A percentile compares a stretch with the other conserved stretches of the same genome.
phyloP scores from a whole-genome alignment of 139 green algal genomes.

The Deuterostichococcus epilithicus region DNA sequence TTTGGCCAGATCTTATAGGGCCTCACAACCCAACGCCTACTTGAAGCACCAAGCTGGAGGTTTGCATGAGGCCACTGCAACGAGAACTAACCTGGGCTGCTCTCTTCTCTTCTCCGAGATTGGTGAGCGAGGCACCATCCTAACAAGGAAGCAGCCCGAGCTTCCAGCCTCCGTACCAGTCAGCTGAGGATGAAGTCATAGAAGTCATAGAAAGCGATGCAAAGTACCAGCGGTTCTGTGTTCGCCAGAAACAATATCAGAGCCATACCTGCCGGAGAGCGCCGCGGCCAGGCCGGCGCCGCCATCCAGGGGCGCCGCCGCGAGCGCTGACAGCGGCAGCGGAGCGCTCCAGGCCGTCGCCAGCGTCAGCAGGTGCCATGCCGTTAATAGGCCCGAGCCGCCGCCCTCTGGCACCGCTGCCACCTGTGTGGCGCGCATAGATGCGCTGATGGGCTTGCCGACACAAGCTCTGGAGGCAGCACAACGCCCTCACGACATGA shows the following conservation, averaged over 20 bases:
- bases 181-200: neutral
- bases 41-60: no score
- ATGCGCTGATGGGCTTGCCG: no score
- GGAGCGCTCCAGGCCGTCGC: conserved; percentile 39
- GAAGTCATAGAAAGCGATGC: no score
- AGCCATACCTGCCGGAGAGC: neutral
- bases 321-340: conserved; percentile 18
- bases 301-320: conserved; percentile 23
- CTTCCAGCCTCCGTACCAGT: no score
- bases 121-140: no score
- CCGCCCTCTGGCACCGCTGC: neutral
- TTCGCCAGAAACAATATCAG: neutral
- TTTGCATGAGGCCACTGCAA: no score
- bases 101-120: no score
- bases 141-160: no score
- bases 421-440: no score
- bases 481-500: no score
- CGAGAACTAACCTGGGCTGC: no score
- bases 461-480: neutral
- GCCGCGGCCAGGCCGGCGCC: neutral
- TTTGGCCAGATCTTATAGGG: neutral
- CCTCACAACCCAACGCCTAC: neutral
- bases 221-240: neutral
- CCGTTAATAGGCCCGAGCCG: neutral
- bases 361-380: conserved; percentile 36